Base-by-base conservation (phyloP, 2,329 filamentous ascomycete genomes). In the Escovopsis sp. region DNA sequence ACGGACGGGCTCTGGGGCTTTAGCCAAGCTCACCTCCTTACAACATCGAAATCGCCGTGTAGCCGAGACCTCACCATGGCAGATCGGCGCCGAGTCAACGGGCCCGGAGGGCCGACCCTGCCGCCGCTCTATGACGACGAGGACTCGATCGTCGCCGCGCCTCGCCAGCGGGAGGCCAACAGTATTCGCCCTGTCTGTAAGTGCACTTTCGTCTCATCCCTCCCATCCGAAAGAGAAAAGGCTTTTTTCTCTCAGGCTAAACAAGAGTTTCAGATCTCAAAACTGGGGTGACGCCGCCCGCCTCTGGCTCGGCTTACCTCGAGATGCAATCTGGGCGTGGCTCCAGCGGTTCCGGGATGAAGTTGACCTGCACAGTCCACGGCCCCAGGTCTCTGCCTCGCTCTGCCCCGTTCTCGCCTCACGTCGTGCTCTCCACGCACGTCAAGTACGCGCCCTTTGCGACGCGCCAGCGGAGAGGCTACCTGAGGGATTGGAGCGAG, bases 401-500 rank as follows among this genome's bases (percentile, higher is more conserved):
- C 57, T 93, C 85, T 43, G 85, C 86, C 26, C 82, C 86, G 1
- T 98, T 95, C 65, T 91, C 85, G 41, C 86, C 91, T 9, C 88
- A 94, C 54, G 77, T 96, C 49, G 81, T 95, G 37, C 74, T 98
- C 41, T 86, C 84, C 12, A 93, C 89, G 3, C 86, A 94, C 52
- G 82, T 98, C 57, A 98, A 96, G 65, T 96, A 94, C 59, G 88
- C 91, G 1, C 88, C 91, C 0, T 98, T 98, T 58, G 89, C 91
- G 3, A 86, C 85, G 6, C 75, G 82, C 45, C 75, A 82, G 53
- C 74, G 91, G 45, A 76, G 84, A 58, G 86, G 88, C 11, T 94
- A 95, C 58, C 67, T 94, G 19, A 79, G 88, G 38, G 89, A 96
- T 59, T 72, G 81, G 12, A 81, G 74, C 47, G 91, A 98, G 65